Evolutionary conservation across 2,329 filamentous ascomycete genomes (phyloP), one percentile per base, ranked within the genome.

Genomic region (Paraconiothyrium sp.): DNA sequence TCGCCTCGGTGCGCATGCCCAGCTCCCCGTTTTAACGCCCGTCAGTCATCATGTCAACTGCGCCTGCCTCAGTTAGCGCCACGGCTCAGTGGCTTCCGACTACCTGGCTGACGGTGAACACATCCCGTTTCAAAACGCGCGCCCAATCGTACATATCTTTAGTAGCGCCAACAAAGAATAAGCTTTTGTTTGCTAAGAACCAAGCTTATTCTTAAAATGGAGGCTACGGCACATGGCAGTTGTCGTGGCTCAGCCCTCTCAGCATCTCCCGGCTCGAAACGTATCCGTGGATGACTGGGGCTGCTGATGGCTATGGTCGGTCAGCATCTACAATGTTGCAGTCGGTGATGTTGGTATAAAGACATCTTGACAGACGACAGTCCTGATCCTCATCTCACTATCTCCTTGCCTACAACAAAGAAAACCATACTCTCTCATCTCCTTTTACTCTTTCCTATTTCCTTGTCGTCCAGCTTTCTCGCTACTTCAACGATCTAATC

Each of bases 361-460:
- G 68, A 68, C 35, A n/a, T 14, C n/a, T 27, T 20, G 27, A n/a
- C 3, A 10, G 32, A 48, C 46, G 13, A 56, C 24, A 7, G n/a
- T 22, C 37, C 27, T 27, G 37, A 58, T 51, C 56, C 47, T 61
- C 57, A 65, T 64, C 64, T 63, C 60, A 62, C 2, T 66, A 73
- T 75, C 72, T 70, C 68, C 56, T 74, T 72, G 60, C 67, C 61
- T 65, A 70, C 61, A 69, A 62, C 61, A 44, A 64, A 70, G 46
- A 62, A 73, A 73, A 69, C 59, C 67, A 72, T 64, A 72, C 68
- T 71, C 63, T 59, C 52, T 62, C 61, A 62, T 66, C 60, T 66
- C 56, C 44, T 67, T 69, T 67, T 43, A 50, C 49, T 65, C 57
- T 66, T 50, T 48, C 59, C 63, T 52, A 44, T 66, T 65, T 71